Base-by-base conservation (phyloP, 208 protist genomes). In the Entamoeba invadens region DNA sequence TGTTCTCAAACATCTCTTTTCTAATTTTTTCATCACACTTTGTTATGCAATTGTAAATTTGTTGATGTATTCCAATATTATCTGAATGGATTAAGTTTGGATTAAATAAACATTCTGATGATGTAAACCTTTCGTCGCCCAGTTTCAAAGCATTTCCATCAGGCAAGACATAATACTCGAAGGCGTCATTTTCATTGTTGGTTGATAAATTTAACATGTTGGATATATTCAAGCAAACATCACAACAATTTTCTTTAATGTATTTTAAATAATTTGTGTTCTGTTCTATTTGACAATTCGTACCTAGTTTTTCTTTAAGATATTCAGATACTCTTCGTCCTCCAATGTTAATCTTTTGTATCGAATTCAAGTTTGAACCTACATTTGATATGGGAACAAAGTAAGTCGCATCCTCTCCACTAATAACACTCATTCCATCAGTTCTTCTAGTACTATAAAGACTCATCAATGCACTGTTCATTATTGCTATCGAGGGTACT, bases 61-160 rank as follows among this genome's bases (percentile, higher is more conserved):
- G 97, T 96, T 99, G 97, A 94, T 98, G 98, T 94, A 99, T 98
- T 95, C 98, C 98, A 45, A 96, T 96, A 35, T 96, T 95, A 12
- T 97, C 96, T 94, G 98, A 97, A 46, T 98, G 98, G 93, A 99
- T 96, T 45, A 99, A 96, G 16, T 16, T 4, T 31, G 98, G 98
- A 95, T 98, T 97, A 96, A 99, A 99, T 47, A 99, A 96, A n/a
- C 97, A 97, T 96, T 99, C 98, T 45, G 98, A 97, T 95, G 97
- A 98, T 94, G 92, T 96, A 97, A 95, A 99, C 94, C 97, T 94
- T 45, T 97, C 97, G 42, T 98, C 47, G 5, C 96, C 95, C 8
- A 98, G 47, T 44, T 50, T 72, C 10, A 98, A 93, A 16, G 96
- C 93, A 57, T 94, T 94, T 35, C 97, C 97, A 95, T 98, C 97